These are phyloP conservation scores for Cordyceps militaris DNA, from an alignment of 2,329 filamentous ascomycete genomes.

Conservation along the genomic window DNA sequence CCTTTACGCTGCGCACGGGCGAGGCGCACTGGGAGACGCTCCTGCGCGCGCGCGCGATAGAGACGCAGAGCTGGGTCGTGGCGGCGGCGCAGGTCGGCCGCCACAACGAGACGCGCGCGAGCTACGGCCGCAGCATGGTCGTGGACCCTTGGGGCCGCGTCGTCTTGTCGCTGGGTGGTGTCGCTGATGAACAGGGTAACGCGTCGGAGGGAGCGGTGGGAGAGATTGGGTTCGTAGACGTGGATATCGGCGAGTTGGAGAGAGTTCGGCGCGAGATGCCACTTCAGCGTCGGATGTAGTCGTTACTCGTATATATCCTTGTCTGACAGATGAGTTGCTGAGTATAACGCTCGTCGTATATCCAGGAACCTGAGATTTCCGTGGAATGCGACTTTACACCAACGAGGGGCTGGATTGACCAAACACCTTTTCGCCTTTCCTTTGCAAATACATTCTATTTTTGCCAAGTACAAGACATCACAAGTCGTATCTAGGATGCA, in stretches of 20 bases:
- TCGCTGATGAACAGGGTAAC: slow-evolving; percentile 34
- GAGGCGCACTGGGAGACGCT: slow-evolving; percentile 79
- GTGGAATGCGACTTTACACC: no score
- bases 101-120: slow-evolving; percentile 67
- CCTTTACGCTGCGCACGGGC: slow-evolving; percentile 83
- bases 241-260: slow-evolving; percentile 42
- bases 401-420: no score
- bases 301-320: background rate
- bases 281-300: slow-evolving; percentile 46
- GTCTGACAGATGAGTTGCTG: no score
- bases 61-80: slow-evolving; percentile 81
- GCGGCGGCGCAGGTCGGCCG: slow-evolving; percentile 73
- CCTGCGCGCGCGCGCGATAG: slow-evolving; percentile 73
- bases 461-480: slow-evolving; percentile 5
- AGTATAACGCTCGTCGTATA: no score
- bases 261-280: slow-evolving; percentile 47
- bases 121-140: slow-evolving; percentile 81
- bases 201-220: slow-evolving; percentile 34
- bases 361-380: no score
- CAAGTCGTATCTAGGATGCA: background rate
- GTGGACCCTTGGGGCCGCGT: slow-evolving; percentile 83
- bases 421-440: background rate
- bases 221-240: slow-evolving; percentile 48
- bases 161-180: slow-evolving; percentile 55
- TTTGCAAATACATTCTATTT: background rate